Evolutionary conservation across 1,284 basidiomycete genomes (phyloP), one percentile per base, ranked within the genome.

Genomic region (Heliocybe sulcata): DNA sequence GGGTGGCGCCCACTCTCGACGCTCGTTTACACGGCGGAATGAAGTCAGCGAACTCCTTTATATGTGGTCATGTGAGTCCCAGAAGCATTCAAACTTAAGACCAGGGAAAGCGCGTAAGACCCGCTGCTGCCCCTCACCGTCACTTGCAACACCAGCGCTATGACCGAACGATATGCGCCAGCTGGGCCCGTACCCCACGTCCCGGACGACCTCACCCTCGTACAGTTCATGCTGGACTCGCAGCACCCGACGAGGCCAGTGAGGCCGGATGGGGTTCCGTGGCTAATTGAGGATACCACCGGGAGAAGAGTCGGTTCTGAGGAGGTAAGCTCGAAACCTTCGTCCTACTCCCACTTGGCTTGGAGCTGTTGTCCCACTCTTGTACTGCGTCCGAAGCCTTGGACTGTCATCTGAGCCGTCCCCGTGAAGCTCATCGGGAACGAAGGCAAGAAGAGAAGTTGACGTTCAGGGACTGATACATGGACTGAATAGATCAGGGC

Each of bases 201-300:
- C 57, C 89, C 88, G 11, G 84, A 88, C 63, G 70, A 90, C 68
- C 68, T 90, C 53, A 85, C 84, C 11, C 74, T 91, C 22, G 77
- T 82, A 2, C 90, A 92, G 69, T 91, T 92, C 66, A 74, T 90
- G 47, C 75, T 91, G 26, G 82, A 86, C 60, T 65, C 67, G 8
- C 63, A 76, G 27, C 77, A 82, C 51, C 74, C 80, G 1, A 57
- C 69, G 19, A 73, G 78, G 33, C 85, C 85, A 1, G 31, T 64
- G 10, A 70, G 80, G 45, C 72, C 70, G 16, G 58, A 67, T 1
- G 67, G 68, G 42, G 63, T 67, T 2, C 81, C 85, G 2, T 89
- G 82, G 78, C 70, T 90, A 42, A 80, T 88, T 53, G 81, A 90
- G 23, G 85, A 89, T 60, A 67, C 69, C 14, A 80, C 82, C 6